Percentiles rank a stretch among this genome's conserved stretches.
These are phyloP conservation scores for Pestalotiopsis sp. DNA, from an alignment of 2,329 filamentous ascomycete genomes.

Conservation along the genomic window DNA sequence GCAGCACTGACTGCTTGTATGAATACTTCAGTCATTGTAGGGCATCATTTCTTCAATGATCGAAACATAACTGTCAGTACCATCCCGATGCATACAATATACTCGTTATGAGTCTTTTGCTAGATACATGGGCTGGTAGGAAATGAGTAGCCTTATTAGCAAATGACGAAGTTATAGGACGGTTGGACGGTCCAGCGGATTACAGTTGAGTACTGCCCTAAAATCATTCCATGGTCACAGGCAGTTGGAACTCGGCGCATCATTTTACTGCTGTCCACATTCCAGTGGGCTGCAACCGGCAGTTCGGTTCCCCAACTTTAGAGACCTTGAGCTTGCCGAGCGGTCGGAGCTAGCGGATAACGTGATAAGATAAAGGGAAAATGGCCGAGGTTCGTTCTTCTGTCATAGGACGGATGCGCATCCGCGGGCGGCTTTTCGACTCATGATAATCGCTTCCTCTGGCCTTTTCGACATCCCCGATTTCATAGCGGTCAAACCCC, in stretches of 20 bases:
- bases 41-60: no score
- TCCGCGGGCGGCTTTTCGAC: neutral
- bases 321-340: constrained; percentile 5
- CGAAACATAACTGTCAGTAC: no score
- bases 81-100: no score
- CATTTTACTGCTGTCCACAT: neutral
- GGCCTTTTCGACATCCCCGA: neutral
- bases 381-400: constrained; percentile 30
- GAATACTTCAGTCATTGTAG: no score
- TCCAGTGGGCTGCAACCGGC: constrained; percentile 7
- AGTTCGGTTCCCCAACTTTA: constrained; percentile 5
- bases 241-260: neutral
- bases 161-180: no score
- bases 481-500: neutral
- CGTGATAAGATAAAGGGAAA: constrained; percentile 19
- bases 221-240: neutral
- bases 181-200: no score
- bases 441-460: neutral
- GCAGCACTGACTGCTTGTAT: neutral
- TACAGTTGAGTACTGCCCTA: no score
- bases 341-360: neutral
- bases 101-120: no score
- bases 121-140: no score
- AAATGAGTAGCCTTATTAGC: no score
- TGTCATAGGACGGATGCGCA: neutral